Evolutionary conservation across 164 flowering plant genomes (phyloP), one percentile per base, ranked within the genome.

Genomic region (Kalanchoe fedtschenkoi): DNA sequence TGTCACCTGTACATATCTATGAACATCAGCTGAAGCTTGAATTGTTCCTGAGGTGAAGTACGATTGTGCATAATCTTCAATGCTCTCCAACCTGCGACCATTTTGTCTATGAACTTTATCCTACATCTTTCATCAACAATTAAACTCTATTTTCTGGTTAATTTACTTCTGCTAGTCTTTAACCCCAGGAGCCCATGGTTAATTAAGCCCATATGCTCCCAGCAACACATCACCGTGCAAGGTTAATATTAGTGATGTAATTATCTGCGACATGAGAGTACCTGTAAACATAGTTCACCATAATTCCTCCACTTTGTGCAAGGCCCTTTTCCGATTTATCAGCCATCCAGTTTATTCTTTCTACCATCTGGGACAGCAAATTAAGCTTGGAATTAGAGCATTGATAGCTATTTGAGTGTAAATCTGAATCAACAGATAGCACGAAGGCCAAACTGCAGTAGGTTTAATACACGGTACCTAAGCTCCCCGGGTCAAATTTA

Each of bases 281-380:
- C 96, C 87, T 77, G 66, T 92, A 92, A 26, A 83, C 66, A 73
- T 92, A 89, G 65, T 92, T 92, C 54, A 89, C 98, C 98, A 92
- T 89, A 68, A 92, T 89, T 43, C 96, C 90, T 43, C 80, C 91
- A 74, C 98, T 92, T 74, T 92, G 96, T 62, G 16, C 58, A 62
- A 87, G 77, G 37, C 96, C 96, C 65, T 86, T 89, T 54, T 77
- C 86, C 47, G 93, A 92, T 67, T 76, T 75, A 72, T 92, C 93
- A 30, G 96, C 95, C 96, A 87, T 82, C 98, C 96, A 89, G 46
- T 92, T 92, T 59, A 88, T 68, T 68, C 93, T 81, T 66, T 83
- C 93, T 54, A 92, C 44, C 86, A 86, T 86, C 93, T 91, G 35
- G 24, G 2, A 17, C 61, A 33, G 14, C 15, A n/a, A 58, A 30